Percentiles rank a stretch among this genome's conserved stretches.
These are phyloP conservation scores for Coniochaeta hoffmannii DNA, from an alignment of 2,329 filamentous ascomycete genomes.

Conservation along the genomic window DNA sequence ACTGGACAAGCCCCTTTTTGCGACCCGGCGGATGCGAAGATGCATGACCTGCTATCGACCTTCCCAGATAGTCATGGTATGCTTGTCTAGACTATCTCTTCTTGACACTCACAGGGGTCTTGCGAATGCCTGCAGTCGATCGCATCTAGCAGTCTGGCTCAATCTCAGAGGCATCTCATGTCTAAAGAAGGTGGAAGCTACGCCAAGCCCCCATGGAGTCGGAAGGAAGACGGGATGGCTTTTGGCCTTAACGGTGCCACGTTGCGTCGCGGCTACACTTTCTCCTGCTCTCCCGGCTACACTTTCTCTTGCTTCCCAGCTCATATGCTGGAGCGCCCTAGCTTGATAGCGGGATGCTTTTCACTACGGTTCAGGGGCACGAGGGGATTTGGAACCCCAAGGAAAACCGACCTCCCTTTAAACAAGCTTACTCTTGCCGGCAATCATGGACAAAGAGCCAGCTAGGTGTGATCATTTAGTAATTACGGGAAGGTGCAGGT, in stretches of 20 bases:
- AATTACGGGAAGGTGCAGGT: not conserved
- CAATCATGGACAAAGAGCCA: not conserved
- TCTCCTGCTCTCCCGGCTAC: not conserved
- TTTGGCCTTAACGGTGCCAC: not conserved
- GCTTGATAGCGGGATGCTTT: not conserved
- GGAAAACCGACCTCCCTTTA: not conserved
- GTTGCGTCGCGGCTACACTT: not conserved
- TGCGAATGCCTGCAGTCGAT: not conserved
- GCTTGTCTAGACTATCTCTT: not conserved
- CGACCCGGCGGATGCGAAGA: not conserved
- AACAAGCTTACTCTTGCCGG: constrained; percentile 1
- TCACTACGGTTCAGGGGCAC: not conserved
- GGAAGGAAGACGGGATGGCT: not conserved
- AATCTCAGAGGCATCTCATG: not conserved
- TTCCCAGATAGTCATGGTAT: not conserved
- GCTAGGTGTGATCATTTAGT: not conserved
- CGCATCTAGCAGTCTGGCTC: not conserved
- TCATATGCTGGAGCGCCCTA: not conserved
- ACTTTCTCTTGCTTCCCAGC: not conserved
- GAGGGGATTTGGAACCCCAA: not conserved
- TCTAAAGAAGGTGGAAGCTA: not conserved
- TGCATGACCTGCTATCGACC: not conserved
- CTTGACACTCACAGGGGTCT: not conserved
- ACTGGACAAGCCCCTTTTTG: not conserved
- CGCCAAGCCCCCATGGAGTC: not conserved